Conservation (phyloP, 371 early-diverging fungal species). For the Syncephalastrum sp. region DNA sequence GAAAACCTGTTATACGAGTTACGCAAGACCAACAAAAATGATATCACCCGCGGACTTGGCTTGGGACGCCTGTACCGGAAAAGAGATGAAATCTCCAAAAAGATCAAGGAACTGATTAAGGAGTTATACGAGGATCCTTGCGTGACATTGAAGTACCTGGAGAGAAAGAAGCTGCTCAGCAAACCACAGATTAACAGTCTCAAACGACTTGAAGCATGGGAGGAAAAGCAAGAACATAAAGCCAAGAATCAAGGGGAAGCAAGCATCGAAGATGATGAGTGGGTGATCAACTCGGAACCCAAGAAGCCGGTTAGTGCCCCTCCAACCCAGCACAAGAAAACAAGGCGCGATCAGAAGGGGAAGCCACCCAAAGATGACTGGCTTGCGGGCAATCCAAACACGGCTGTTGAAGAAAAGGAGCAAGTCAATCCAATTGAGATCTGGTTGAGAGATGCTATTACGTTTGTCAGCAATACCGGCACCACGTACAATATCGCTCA, state of each 20-base stretch:
- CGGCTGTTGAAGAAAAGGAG: slow-evolving; percentile 12
- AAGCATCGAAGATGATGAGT: slow-evolving; percentile 37
- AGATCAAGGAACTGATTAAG: slow-evolving; percentile 33
- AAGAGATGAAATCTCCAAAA: slow-evolving; percentile 35
- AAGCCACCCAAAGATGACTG: slow-evolving; percentile 10
- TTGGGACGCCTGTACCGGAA: slow-evolving; percentile 28
- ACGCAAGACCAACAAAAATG: slow-evolving; percentile 25
- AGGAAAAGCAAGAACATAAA: slow-evolving; percentile 14
- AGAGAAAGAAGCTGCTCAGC: slow-evolving; percentile 28
- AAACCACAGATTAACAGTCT: slow-evolving; percentile 45
- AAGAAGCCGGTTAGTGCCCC: background rate
- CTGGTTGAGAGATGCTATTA: slow-evolving; percentile 48
- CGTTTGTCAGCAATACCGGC: slow-evolving; percentile 19
- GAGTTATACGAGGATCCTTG: slow-evolving; percentile 55
- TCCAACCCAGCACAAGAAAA: slow-evolving; percentile 1
- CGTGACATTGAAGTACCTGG: slow-evolving; percentile 41
- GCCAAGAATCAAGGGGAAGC: slow-evolving; percentile 10
- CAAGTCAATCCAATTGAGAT: slow-evolving; percentile 39
- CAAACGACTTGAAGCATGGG: slow-evolving; percentile 32
- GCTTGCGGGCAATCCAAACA: slow-evolving; percentile 35
- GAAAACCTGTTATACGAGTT: slow-evolving; percentile 45
- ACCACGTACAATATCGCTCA: slow-evolving; percentile 13
- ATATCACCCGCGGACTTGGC: slow-evolving; percentile 20
- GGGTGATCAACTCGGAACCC: slow-evolving; percentile 29
- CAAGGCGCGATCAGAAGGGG: background rate